Base-by-base conservation (phyloP, 2,329 filamentous ascomycete genomes). In the Penicillium decumbens region DNA sequence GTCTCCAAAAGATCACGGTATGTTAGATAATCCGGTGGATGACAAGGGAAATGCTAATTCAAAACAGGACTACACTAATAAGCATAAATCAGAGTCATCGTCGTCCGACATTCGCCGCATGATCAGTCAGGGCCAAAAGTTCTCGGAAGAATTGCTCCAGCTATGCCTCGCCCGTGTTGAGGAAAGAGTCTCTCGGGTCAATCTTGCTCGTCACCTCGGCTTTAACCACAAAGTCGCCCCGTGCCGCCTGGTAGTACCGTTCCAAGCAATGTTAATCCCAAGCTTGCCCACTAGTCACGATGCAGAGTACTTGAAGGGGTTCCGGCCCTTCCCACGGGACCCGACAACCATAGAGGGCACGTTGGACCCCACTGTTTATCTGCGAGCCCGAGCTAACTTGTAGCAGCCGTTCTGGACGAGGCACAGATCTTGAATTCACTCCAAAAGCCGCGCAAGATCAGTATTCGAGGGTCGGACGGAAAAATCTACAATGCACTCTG, bases 341-440 rank as follows among this genome's bases (percentile, higher is more conserved):
- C 83, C 90, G 13, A 85, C 95, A 37, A 93, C 88, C 0, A 92
- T 98, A 49, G 78, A 78, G 33, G 69, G 74, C 76, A 68, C 29
- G 62, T 59, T 46, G 30, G 30, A 6, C 18, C 4, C 18, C 39
- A 25, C 18, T 18, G 20, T 27, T 8, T 27, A 10, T 30, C 8
- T 27, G 10, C 12, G 23, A 27, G 6, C 23, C 18, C 43, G 32
- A 40, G 24, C 58, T 67, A 55, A 63, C 45, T 46, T 18, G 51
- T 45, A 44, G 38, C 51, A 74, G 73, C 69, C 13, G 95, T 98
- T 68, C 72, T 85, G 33, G 92, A 98, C 60, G 88, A 96, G 50
- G 93, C 96, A 0, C 74, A 95, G 23, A 88, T 98, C 3, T 77
- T 98, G 18, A 89, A 87, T 49, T 98, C 95, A 1, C 79, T 98